Conservation (phyloP, 495 filamentous ascomycete species). For the Talaromyces wortmannii region DNA sequence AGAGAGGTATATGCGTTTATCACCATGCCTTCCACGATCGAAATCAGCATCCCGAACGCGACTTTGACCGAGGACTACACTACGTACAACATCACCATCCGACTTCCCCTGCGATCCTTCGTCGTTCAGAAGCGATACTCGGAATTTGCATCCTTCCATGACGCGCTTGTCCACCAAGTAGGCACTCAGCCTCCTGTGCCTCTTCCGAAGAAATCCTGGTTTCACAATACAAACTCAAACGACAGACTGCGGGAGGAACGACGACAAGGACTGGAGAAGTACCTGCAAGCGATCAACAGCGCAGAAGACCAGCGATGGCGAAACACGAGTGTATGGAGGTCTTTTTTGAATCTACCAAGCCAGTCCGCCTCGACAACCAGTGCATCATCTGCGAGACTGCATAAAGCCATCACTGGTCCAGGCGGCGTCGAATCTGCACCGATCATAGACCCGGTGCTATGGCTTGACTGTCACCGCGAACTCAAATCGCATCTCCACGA, state of each 20-base stretch:
- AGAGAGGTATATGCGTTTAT: not conserved
- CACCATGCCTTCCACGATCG: conserved; percentile 66
- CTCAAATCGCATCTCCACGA: conserved; percentile 80
- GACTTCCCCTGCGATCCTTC: conserved; percentile 80
- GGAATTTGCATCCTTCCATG: conserved; percentile 77
- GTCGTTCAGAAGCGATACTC: conserved; percentile 90
- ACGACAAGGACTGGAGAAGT: conserved; percentile 66
- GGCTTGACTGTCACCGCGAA: conserved; percentile 81
- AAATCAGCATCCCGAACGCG: conserved; percentile 76
- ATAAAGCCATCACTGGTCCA: conserved; percentile 35
- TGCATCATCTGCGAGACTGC: conserved; percentile 31
- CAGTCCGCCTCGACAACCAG: conserved; percentile 35
- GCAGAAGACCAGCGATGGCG: conserved; percentile 76
- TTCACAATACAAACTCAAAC: conserved; percentile 69
- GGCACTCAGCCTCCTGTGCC: conserved; percentile 55
- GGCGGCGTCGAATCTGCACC: conserved; percentile 34
- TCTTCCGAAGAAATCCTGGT: conserved; percentile 80
- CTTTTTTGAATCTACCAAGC: conserved; percentile 77
- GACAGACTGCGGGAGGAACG: conserved; percentile 75
- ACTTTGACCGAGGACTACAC: conserved; percentile 63
- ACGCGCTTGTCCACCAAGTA: conserved; percentile 55
- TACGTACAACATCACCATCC: conserved; percentile 84
- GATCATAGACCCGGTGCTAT: conserved; percentile 70
- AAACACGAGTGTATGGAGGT: conserved; percentile 73
- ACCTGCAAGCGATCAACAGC: conserved; percentile 75